Base-by-base conservation (phyloP, 2,329 filamentous ascomycete genomes). In the Botrytis byssoidea region DNA sequence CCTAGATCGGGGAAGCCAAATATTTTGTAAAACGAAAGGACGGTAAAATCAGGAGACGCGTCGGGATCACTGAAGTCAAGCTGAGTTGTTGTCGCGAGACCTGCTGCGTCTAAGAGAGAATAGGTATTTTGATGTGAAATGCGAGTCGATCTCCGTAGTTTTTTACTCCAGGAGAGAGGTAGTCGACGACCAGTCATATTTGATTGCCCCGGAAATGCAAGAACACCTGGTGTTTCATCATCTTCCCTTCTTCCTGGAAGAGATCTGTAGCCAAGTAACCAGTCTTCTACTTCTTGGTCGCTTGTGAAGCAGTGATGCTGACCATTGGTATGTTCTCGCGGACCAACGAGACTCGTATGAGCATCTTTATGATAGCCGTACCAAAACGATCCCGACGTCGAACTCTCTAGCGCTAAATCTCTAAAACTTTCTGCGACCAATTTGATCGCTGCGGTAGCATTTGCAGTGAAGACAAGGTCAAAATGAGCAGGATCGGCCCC, bases 1-100 rank as follows among this genome's bases (percentile, higher is more conserved):
- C 95, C 95, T 2, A 98, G 84, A 80, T 98, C 93, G 0, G 95
- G 95, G 76, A 97, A 98, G 1, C 95, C 95, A 81, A 98, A 98
- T 20, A 98, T 95, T 82, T 98, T 98, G 84, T 97, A 97, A 75
- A 98, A 90, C 80, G 94, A 97, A 51, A 98, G 79, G 0, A 93
- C 92, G 0, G 89, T 91, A 77, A 98, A 98, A 80, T 98, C 95
- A 0, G 95, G 93, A 0, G 92, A 90, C 0, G 83, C 79, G 0
- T 86, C 84, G 0, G 86, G 78, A 76, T 92, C 84, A 71, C 88
- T 85, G 4, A 98, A 84, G 78, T 96, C 88, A 4, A 98, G 84
- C 1, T 89, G 89, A 4, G 92, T 89, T 0, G 94, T 97, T 14
- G 93, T 90, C 16, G 90, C 91, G 12, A 93, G 85, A 0, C 94